Evolutionary conservation across 129 eudicot species (phyloP).

Genomic region (Pseudognaphalium luteoalbum): DNA sequence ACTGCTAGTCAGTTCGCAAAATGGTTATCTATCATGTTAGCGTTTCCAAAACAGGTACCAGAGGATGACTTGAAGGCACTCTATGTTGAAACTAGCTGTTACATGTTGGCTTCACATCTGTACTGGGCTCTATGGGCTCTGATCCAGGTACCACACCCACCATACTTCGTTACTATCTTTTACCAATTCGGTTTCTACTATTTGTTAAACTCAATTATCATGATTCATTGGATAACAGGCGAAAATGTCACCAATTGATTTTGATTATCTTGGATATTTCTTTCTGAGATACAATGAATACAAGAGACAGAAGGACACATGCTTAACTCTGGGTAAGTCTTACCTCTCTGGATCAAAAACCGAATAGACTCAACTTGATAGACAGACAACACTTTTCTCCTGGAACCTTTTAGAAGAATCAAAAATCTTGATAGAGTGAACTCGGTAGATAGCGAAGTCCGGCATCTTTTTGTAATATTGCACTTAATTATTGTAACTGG

Average conservation of each 20-base stretch:
- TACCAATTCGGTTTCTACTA: not conserved
- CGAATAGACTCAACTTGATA: conserved; percentile 15
- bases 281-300: conserved; percentile 82
- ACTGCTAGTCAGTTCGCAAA: not conserved
- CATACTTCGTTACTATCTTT: not conserved
- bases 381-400: not conserved
- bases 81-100: conserved; percentile 72
- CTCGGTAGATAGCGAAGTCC: not conserved
- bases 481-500: conserved; percentile 15
- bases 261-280: conserved; percentile 88
- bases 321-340: conserved; percentile 45
- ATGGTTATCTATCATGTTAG: not conserved
- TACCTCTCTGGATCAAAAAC: conserved; percentile 38
- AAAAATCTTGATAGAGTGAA: conserved; percentile 17
- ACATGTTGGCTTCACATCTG: conserved; percentile 86
- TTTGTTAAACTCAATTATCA: not conserved
- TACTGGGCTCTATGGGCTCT: conserved; percentile 99
- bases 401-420: conserved; percentile 12
- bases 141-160: conserved; percentile 63
- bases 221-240: conserved; percentile 49
- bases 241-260: conserved; percentile 89
- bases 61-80: conserved; percentile 57
- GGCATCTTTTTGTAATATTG: conserved; percentile 10
- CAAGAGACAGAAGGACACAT: conserved; percentile 67
- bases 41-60: conserved; percentile 48